These are phyloP conservation scores for Trichophyton schoenleinii DNA, from an alignment of 2,329 filamentous ascomycete genomes.

Conservation along the genomic window DNA sequence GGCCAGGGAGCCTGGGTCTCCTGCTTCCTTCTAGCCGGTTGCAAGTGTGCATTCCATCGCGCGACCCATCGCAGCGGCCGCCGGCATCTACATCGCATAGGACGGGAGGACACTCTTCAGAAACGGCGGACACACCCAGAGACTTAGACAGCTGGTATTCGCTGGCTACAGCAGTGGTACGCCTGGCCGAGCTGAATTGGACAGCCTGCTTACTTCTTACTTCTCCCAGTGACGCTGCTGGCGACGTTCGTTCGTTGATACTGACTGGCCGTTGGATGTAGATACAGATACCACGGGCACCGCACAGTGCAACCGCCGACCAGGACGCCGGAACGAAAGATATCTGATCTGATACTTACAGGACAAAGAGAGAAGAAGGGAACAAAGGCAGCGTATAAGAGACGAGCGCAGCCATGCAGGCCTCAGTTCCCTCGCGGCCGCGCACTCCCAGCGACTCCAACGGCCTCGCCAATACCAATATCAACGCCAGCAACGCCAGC, in stretches of 20 bases:
- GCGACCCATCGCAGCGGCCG: background rate
- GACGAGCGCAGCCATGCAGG: background rate
- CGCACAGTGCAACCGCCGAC: background rate
- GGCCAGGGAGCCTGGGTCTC: no score
- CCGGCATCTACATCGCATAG: background rate
- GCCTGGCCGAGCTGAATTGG: background rate
- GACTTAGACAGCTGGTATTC: background rate
- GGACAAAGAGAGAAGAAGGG: background rate
- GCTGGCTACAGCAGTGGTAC: background rate
- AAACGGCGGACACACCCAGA: background rate
- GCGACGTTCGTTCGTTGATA: background rate
- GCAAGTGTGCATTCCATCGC: background rate
- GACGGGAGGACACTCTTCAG: background rate
- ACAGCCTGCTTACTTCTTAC: background rate
- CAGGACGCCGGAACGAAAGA: background rate
- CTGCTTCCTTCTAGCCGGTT: background rate
- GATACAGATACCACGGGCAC: background rate
- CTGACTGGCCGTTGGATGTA: background rate
- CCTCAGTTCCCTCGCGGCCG: conserved; percentile 16
- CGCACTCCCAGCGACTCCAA: conserved; percentile 23
- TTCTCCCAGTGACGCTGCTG: background rate
- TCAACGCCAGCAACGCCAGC: background rate
- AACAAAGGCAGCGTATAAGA: background rate
- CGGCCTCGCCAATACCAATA: conserved; percentile 20
- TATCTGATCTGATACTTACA: background rate